A percentile compares a stretch with the other conserved stretches of the same genome.
Conservation (phyloP, 2,329 filamentous ascomycete species). For the Fusarium nurragi region DNA sequence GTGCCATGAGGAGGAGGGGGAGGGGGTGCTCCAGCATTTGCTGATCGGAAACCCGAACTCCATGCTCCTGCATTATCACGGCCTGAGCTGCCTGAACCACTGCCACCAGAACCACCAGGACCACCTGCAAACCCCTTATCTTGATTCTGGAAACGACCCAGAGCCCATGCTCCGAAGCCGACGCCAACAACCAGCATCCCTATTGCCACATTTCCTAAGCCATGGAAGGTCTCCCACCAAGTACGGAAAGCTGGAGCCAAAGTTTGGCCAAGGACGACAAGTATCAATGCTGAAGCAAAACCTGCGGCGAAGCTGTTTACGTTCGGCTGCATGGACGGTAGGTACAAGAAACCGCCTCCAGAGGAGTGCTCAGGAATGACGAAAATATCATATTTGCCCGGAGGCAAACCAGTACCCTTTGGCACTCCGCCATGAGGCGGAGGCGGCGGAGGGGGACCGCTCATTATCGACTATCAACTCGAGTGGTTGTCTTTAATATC, state of each 20-base stretch:
- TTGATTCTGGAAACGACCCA: slow-evolving; percentile 51
- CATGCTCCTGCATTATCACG: slow-evolving; percentile 45
- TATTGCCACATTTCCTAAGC: slow-evolving; percentile 78
- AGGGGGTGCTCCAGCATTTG: slow-evolving; percentile 49
- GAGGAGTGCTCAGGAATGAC: slow-evolving; percentile 92
- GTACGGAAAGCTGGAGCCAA: slow-evolving; percentile 77
- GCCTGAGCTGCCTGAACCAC: slow-evolving; percentile 36
- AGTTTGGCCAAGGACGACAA: slow-evolving; percentile 76
- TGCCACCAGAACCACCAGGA: slow-evolving; percentile 25
- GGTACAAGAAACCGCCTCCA: slow-evolving; percentile 88
- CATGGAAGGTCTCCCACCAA: slow-evolving; percentile 77
- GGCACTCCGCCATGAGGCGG: slow-evolving; percentile 86
- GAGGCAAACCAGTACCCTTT: slow-evolving; percentile 75
- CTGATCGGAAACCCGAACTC: slow-evolving; percentile 45
- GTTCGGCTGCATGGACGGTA: slow-evolving; percentile 88
- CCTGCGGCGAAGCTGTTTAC: slow-evolving; percentile 92
- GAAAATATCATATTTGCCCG: slow-evolving; percentile 97
- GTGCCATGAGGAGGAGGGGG: slow-evolving; percentile 46
- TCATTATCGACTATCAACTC: slow-evolving; percentile 52
- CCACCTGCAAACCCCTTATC: slow-evolving; percentile 35
- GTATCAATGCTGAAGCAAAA: slow-evolving; percentile 77
- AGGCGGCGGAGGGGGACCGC: slow-evolving; percentile 80
- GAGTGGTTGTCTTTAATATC: slow-evolving; percentile 21
- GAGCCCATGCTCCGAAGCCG: slow-evolving; percentile 79
- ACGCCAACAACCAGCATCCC: slow-evolving; percentile 76